Evolutionary conservation across 2,329 filamentous ascomycete species (phyloP), one percentile per base, ranked within the genome.

Genomic region (Periconia sp.): DNA sequence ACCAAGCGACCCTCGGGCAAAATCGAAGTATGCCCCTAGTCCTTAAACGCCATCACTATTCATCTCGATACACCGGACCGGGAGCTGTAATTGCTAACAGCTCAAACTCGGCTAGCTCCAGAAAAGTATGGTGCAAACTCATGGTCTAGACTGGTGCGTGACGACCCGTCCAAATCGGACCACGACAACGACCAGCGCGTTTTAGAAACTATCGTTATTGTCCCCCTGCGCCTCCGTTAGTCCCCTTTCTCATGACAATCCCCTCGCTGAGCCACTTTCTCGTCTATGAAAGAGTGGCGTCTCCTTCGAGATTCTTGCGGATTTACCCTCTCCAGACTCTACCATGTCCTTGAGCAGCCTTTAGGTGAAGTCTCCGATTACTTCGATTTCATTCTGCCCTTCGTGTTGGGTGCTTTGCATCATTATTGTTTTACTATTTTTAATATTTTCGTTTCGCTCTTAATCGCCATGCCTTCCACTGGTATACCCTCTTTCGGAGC

Each of bases 401-500:
- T 27, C 23, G 8, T 27, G 5, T 8, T 27, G 23, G 23, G 23
- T 27, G 17, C 27, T 44, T n/a, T 30, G 19, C 15, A 14, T 30
- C 31, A 15, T 19, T 30, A 15, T 19, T 30, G 6, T 33, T 23
- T 33, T 17, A 15, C 42, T 3, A 11, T n/a, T 3, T 18, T 35
- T n/a, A 31, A 44, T 23, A n/a, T 6, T 23, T 42, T 37, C 35
- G 6, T 33, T 14, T 7, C 17, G 2, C 18, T 10, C 30, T 18
- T 41, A 18, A 33, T 50, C 41, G 41, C 14, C 45, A 55, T 55
- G 53, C 13, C 23, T 3, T 27, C 46, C 44, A 15, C 41, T 17
- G 42, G 20, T 40, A 59, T 66, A 13, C 56, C 56, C 17, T 54
- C 51, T 11, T 41, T 66, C 13, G 57, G 60, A 49, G 58, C 63